Evolutionary conservation across 75 land plant species (phyloP).

Genomic region (Picea sitchensis): DNA sequence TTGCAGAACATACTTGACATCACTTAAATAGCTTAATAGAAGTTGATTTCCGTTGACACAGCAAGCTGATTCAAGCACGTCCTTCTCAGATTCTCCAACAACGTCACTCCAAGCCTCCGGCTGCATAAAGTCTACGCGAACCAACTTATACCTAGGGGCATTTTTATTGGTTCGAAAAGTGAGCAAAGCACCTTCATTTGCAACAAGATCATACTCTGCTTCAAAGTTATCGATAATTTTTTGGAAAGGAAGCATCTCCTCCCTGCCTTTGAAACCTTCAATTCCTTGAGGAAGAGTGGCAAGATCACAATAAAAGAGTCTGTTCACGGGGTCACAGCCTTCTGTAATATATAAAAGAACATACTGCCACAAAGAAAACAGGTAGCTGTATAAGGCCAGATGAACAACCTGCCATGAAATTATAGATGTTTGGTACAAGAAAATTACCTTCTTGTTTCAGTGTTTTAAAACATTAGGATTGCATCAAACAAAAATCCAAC

Average conservation of each 20-base stretch:
- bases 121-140: slow-evolving; percentile 11
- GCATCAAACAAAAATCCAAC: neutral
- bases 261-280: slow-evolving; percentile 36
- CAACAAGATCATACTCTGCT: slow-evolving; percentile 64
- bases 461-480: too few species aligned
- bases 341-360: slow-evolving; percentile 51
- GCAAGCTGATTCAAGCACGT: slow-evolving; percentile 18
- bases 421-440: neutral
- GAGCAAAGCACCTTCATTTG: slow-evolving; percentile 78
- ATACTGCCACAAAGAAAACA: slow-evolving; percentile 10
- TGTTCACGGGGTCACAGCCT: slow-evolving; percentile 90
- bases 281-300: slow-evolving; percentile 62
- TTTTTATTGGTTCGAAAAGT: slow-evolving; percentile 91
- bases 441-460: too few species aligned
- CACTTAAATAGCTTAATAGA: slow-evolving; percentile 21
- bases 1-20: slow-evolving; percentile 28
- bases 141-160: slow-evolving; percentile 57
- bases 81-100: slow-evolving; percentile 15
- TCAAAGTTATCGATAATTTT: slow-evolving; percentile 91
- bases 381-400: neutral
- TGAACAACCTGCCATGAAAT: neutral
- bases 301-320: slow-evolving; percentile 78
- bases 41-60: slow-evolving; percentile 17
- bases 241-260: slow-evolving; percentile 65
- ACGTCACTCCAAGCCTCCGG: slow-evolving; percentile 22